Percentiles rank a stretch among this genome's conserved stretches.
phyloP scores from a whole-genome alignment of 768 basidiomycete species.

The Leccinum subtestaceum region DNA sequence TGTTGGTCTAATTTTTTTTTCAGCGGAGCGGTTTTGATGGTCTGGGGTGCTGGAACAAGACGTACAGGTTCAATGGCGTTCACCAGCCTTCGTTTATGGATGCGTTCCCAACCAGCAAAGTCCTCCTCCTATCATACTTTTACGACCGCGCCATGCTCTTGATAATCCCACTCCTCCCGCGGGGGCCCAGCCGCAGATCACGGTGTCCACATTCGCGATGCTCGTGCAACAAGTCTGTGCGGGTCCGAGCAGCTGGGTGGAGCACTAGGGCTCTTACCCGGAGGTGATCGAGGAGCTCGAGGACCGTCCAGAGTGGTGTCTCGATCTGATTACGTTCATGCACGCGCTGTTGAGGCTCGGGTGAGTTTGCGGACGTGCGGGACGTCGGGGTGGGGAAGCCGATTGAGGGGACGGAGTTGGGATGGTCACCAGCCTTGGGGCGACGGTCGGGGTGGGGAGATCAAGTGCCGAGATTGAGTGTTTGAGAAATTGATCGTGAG shows the following conservation, averaged over 20 bases:
- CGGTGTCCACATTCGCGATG: slow-evolving; percentile 54
- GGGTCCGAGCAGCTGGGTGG: slow-evolving; percentile 59
- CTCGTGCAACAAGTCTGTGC: slow-evolving; percentile 72
- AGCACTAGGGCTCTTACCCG: slow-evolving; percentile 43
- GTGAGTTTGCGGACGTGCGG: slow-evolving; percentile 74
- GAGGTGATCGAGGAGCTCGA: slow-evolving; percentile 65
- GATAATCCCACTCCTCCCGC: slow-evolving; percentile 32
- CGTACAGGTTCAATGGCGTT: slow-evolving; percentile 75
- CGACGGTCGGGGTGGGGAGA: slow-evolving; percentile 64
- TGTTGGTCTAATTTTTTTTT: slow-evolving; percentile 5
- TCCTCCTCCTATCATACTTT: slow-evolving; percentile 96
- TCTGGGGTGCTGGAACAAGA: not conserved
- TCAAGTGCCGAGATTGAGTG: slow-evolving; percentile 47
- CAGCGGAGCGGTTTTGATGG: not conserved
- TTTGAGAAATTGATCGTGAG: not conserved
- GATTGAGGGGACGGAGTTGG: slow-evolving; percentile 85
- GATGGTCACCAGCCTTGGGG: slow-evolving; percentile 80
- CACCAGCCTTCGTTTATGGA: slow-evolving; percentile 93
- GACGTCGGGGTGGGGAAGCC: slow-evolving; percentile 81
- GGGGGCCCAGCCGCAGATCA: slow-evolving; percentile 33
- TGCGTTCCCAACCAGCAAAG: slow-evolving; percentile 80
- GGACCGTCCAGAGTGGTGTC: slow-evolving; percentile 84
- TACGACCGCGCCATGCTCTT: slow-evolving; percentile 90
- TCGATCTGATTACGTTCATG: slow-evolving; percentile 90
- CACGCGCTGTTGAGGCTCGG: slow-evolving; percentile 81